These are phyloP conservation scores for Globisporangium parvum DNA, from an alignment of 352 stramenopile species.

Conservation along the genomic window DNA sequence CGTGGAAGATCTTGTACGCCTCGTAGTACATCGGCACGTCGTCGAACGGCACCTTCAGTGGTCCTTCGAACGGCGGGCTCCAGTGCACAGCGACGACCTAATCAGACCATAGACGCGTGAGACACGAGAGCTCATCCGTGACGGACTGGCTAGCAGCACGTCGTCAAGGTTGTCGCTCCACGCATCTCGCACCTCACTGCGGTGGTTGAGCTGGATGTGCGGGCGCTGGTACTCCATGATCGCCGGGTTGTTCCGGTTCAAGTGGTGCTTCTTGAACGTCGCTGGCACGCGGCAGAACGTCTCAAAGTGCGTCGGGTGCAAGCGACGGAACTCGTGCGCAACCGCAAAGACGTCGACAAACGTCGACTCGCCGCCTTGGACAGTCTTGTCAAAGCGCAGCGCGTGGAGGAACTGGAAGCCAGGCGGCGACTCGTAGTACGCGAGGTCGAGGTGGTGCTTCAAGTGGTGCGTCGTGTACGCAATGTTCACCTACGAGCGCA, in stretches of 20 bases:
- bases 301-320: slow-evolving; percentile 63
- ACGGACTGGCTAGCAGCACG: not conserved
- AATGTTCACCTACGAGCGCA: slow-evolving; percentile 84
- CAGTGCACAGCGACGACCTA: slow-evolving; percentile 89
- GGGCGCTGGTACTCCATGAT: slow-evolving; percentile 93
- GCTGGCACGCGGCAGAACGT: slow-evolving; percentile 83
- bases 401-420: slow-evolving; percentile 94
- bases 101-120: not conserved
- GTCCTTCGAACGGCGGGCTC: slow-evolving; percentile 93
- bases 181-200: slow-evolving; percentile 38
- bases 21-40: slow-evolving; percentile 76
- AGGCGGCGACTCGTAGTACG: slow-evolving; percentile 96
- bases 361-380: slow-evolving; percentile 79
- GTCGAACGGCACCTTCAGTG: slow-evolving; percentile 73
- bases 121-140: not conserved
- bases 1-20: slow-evolving; percentile 74
- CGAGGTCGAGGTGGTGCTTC: slow-evolving; percentile 92
- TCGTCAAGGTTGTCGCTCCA: not conserved
- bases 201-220: slow-evolving; percentile 89
- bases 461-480: slow-evolving; percentile 90
- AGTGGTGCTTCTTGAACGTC: slow-evolving; percentile 92
- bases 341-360: slow-evolving; percentile 84
- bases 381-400: slow-evolving; percentile 77
- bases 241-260: slow-evolving; percentile 83
- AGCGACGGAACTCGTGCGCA: slow-evolving; percentile 53